Conservation (phyloP, 129 eudicot genomes). For the Flaveria robusta region DNA sequence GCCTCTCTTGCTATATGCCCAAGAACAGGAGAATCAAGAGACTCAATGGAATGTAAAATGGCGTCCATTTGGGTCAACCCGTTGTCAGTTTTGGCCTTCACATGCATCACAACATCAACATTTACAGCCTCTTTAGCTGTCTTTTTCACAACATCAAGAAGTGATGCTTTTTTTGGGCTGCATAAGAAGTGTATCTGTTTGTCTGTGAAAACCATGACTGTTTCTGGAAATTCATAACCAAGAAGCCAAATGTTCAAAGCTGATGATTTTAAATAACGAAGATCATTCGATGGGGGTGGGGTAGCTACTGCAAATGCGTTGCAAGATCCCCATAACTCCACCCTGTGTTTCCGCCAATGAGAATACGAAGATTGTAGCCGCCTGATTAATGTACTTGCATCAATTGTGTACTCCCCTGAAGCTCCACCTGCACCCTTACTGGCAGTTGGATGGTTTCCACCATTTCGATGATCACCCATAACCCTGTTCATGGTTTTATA, state of each 20-base stretch:
- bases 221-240: slow-evolving; percentile 73
- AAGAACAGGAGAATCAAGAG: slow-evolving; percentile 37
- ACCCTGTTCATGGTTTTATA: background rate
- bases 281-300: slow-evolving; percentile 60
- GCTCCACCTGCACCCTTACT: slow-evolving; percentile 28
- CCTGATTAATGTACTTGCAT: slow-evolving; percentile 35
- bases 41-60: slow-evolving; percentile 32
- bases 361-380: slow-evolving; percentile 47
- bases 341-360: slow-evolving; percentile 50
- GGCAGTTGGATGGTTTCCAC: slow-evolving; percentile 30
- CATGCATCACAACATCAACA: slow-evolving; percentile 59
- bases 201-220: slow-evolving; percentile 57
- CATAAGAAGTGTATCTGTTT: slow-evolving; percentile 68
- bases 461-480: slow-evolving; percentile 40
- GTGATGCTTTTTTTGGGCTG: slow-evolving; percentile 58
- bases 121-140: slow-evolving; percentile 53
- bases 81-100: slow-evolving; percentile 48
- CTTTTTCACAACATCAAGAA: slow-evolving; percentile 49
- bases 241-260: slow-evolving; percentile 66
- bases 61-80: slow-evolving; percentile 51
- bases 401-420: slow-evolving; percentile 39
- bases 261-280: slow-evolving; percentile 62
- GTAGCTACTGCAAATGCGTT: slow-evolving; percentile 55
- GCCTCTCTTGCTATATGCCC: slow-evolving; percentile 56
- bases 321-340: slow-evolving; percentile 54